Evolutionary conservation across 192 early-diverging fungal species (phyloP).

Genomic region (Gryganskiella cystojenkinii): DNA sequence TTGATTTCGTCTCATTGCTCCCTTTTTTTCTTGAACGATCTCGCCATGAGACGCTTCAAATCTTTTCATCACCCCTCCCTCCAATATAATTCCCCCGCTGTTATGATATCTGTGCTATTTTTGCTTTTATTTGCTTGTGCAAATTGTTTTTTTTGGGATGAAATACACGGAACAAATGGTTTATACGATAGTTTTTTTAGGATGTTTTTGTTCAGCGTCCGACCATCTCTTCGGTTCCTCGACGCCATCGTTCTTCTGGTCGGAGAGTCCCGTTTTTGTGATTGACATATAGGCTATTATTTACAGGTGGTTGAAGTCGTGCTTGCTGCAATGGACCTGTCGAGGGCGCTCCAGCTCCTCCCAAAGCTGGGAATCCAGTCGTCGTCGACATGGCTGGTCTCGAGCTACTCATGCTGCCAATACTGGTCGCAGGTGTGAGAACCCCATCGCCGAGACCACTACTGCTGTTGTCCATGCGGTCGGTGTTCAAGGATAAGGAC

Average conservation of each 20-base stretch:
- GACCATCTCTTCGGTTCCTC: slow-evolving; percentile 33
- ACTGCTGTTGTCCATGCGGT: slow-evolving; percentile 1
- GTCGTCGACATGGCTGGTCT: too few species aligned
- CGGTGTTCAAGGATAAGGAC: background rate
- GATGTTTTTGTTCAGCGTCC: slow-evolving; percentile 29
- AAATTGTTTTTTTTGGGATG: too few species aligned
- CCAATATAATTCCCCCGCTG: too few species aligned
- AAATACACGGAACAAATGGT: background rate
- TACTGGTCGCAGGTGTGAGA: too few species aligned
- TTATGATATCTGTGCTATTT: too few species aligned
- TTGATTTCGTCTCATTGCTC: background rate
- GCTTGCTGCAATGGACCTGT: background rate
- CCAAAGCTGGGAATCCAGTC: too few species aligned
- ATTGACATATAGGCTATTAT: slow-evolving; percentile 38
- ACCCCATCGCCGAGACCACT: too few species aligned
- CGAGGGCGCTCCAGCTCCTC: too few species aligned
- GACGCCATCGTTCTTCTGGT: slow-evolving; percentile 35
- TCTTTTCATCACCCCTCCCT: too few species aligned
- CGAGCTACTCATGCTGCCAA: too few species aligned
- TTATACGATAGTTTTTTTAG: background rate
- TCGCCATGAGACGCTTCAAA: too few species aligned
- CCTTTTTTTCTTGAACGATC: background rate
- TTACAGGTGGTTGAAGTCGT: background rate
- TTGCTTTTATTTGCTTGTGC: too few species aligned
- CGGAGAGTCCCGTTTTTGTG: slow-evolving; percentile 24